Conservation (phyloP, 2,329 filamentous ascomycete genomes). For the Paradendryphiella salina region DNA sequence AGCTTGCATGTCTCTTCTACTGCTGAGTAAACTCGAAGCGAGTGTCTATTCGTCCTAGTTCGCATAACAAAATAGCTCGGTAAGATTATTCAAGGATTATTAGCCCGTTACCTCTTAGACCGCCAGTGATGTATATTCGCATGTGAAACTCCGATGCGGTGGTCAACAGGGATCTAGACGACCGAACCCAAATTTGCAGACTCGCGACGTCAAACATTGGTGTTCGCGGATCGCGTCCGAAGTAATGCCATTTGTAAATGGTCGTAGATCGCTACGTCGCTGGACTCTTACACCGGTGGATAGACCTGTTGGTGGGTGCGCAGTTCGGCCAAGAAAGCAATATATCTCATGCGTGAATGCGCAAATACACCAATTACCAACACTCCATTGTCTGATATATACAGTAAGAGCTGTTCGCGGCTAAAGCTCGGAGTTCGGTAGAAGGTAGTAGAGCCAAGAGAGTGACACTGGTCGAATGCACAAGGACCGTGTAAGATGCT, state of each 20-base stretch:
- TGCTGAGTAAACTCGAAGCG: constrained; percentile 1
- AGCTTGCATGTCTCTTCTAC: constrained; percentile 7
- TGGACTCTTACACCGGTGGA: constrained; percentile 4
- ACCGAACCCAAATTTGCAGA: constrained; percentile 18
- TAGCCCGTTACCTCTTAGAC: neutral
- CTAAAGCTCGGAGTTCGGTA: constrained; percentile 8
- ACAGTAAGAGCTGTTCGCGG: constrained; percentile 4
- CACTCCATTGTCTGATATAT: neutral
- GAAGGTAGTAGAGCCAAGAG: constrained; percentile 1
- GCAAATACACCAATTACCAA: constrained; percentile 3
- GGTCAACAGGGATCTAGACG: constrained; percentile 20
- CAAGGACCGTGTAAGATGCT: neutral
- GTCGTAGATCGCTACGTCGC: constrained; percentile 7
- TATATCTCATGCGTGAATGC: constrained; percentile 2
- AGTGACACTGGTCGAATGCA: constrained; percentile 4
- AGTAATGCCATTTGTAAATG: constrained; percentile 11
- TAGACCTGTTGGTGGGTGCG: constrained; percentile 1
- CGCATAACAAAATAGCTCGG: neutral
- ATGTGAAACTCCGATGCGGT: constrained; percentile 19
- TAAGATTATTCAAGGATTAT: neutral
- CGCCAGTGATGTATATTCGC: constrained; percentile 3
- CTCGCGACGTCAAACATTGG: constrained; percentile 19
- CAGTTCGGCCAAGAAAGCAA: constrained; percentile 8
- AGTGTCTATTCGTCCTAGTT: neutral
- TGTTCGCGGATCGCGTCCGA: constrained; percentile 12